Conservation (phyloP, 768 basidiomycete species). For the Russula griseocarnosa region DNA sequence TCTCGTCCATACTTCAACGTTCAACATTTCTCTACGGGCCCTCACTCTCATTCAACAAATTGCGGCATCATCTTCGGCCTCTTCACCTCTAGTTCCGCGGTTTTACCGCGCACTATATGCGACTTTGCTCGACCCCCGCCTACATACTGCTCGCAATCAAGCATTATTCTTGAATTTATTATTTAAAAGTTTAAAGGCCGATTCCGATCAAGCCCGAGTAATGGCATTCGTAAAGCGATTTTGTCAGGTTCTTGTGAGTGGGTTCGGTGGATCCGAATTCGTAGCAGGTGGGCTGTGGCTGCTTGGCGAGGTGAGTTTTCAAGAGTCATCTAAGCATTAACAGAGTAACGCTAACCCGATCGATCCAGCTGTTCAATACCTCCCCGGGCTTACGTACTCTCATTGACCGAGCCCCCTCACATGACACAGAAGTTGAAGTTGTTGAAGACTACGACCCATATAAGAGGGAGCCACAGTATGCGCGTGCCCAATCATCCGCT, state of each 20-base stretch:
- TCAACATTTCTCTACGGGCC: conserved; percentile 94
- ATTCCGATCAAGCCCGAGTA: conserved; percentile 1
- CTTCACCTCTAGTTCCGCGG: conserved; percentile 50
- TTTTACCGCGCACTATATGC: conserved; percentile 85
- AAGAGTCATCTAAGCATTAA: neutral
- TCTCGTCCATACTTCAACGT: conserved; percentile 92
- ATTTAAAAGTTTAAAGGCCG: conserved; percentile 50
- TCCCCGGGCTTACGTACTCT: conserved; percentile 46
- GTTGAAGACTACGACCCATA: conserved; percentile 66
- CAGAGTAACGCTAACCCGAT: neutral
- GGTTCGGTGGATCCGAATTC: conserved; percentile 12
- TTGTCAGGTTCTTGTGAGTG: conserved; percentile 37
- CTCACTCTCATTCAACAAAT: conserved; percentile 87
- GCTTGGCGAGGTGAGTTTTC: conserved; percentile 67
- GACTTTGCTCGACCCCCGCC: conserved; percentile 79
- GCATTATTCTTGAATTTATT: conserved; percentile 95
- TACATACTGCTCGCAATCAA: conserved; percentile 83
- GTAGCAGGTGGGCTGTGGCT: conserved; percentile 35
- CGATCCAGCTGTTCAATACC: conserved; percentile 50
- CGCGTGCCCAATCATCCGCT: conserved; percentile 71
- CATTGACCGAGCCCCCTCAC: conserved; percentile 29
- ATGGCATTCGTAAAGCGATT: conserved; percentile 18
- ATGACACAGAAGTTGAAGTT: conserved; percentile 25
- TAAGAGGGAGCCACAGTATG: conserved; percentile 87
- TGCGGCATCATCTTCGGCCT: conserved; percentile 47